Conservation (phyloP, 192 early-diverging fungal genomes). For the Podila minutissima region DNA sequence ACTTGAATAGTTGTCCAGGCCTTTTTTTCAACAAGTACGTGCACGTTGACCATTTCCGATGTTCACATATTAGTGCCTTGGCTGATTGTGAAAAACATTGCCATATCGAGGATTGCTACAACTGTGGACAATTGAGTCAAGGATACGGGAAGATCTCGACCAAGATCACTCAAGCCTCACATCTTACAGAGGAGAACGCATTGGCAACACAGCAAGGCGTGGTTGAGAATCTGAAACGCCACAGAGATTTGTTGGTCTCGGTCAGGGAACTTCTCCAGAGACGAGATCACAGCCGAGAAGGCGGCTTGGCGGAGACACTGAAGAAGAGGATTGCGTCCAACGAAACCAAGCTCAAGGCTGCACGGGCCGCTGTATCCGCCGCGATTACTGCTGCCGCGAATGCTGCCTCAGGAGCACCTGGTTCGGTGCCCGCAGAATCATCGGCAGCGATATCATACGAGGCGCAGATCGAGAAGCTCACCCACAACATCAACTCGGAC, state of each 20-base stretch:
- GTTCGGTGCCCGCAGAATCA: constrained; percentile 26
- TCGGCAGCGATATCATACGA: constrained; percentile 19
- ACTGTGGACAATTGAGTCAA: constrained; percentile 61
- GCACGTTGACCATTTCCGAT: no score
- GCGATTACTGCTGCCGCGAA: constrained; percentile 20
- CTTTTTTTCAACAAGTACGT: neutral
- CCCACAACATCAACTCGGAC: constrained; percentile 55
- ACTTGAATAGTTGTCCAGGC: neutral
- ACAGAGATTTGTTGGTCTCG: constrained; percentile 72
- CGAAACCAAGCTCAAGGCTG: constrained; percentile 58
- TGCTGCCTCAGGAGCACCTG: constrained; percentile 49
- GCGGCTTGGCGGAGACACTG: constrained; percentile 58
- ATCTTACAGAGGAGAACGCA: constrained; percentile 55
- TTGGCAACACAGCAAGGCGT: constrained; percentile 55
- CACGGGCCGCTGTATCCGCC: constrained; percentile 46
- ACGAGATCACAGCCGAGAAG: constrained; percentile 55
- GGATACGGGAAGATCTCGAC: constrained; percentile 59
- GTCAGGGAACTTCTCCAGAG: constrained; percentile 66
- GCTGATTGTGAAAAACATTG: constrained; percentile 64
- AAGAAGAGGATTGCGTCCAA: constrained; percentile 64
- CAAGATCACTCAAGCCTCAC: constrained; percentile 55
- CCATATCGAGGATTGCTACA: constrained; percentile 63
- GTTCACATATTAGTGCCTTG: constrained; percentile 53
- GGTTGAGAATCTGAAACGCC: constrained; percentile 69
- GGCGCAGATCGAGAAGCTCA: constrained; percentile 39